Base-by-base conservation (phyloP, 192 early-diverging fungal species). In the Mycoemilia scoparia region DNA sequence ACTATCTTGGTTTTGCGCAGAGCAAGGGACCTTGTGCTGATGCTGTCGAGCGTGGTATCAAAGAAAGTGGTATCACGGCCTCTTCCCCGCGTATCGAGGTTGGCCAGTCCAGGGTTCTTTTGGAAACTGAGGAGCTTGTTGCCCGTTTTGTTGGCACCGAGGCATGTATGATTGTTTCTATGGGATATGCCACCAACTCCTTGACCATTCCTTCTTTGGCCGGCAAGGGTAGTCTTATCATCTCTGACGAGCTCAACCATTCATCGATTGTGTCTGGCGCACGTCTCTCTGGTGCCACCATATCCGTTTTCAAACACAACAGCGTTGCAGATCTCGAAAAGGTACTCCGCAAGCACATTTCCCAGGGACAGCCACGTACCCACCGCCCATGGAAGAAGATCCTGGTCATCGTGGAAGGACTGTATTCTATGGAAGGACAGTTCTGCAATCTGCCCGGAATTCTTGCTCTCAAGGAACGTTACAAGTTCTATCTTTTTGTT, bases 331-430 rank as follows among this genome's bases (percentile, higher is more conserved):
- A 82, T 52, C 55, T 97, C 22, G 87, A 88, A 45, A 25, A 48
- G 16, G 68, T 87, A 20, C 68, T 97, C 26, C 74, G 82, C 23
- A 74, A 84, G 38, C 72, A 74, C 41, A 95, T 97, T 41, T 61
- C 85, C 24, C 82, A 90, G 55, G 93, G 93, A 19, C 93, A 97
- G 60, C 90, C 90, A 15, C 72, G 93, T 35, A 97, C 89, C 5
- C 90, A 95, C 52, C 75, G 93, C 17, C 93, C 88, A 8, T 97
- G 93, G 93, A 92, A 91, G 62, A 97, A 97, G 64, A 97, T 97
- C 52, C 52, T 97, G 42, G 71, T 97, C 2, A 72, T 97, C 14
- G 87, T 97, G 16, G 90, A 97, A 46, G 88, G 89, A 22, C 64
- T 97, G 17, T 97, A 88, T 61, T 90, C 85, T 11, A 97, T 97